A percentile compares a stretch with the other conserved stretches of the same genome.
These are phyloP conservation scores for Candida maltosa DNA, from an alignment of 805 yeast species.

Conservation along the genomic window DNA sequence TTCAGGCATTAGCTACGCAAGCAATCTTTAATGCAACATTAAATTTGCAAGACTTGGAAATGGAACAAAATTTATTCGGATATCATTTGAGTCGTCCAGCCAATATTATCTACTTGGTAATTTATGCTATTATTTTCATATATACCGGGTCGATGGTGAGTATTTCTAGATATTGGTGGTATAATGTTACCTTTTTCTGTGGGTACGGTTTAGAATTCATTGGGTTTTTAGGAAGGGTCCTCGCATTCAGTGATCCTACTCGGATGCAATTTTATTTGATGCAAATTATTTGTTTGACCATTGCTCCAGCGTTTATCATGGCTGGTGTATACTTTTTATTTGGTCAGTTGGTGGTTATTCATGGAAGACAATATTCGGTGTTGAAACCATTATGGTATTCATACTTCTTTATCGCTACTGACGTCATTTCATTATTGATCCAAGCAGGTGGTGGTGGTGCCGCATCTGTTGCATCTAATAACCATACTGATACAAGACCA, in stretches of 20 bases:
- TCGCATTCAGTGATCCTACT: conserved; percentile 22
- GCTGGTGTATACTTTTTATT: conserved; percentile 39
- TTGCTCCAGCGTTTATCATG: conserved; percentile 43
- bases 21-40: conserved; percentile 30
- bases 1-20: conserved; percentile 26
- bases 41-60: conserved; percentile 25
- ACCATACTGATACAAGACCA: conserved; percentile 19
- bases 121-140: conserved; percentile 22
- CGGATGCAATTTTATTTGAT: conserved; percentile 20
- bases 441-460: conserved; percentile 39
- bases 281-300: conserved; percentile 34
- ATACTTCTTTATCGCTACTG: conserved; percentile 36
- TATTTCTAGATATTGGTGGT: conserved; percentile 38
- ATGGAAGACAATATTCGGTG: conserved; percentile 34
- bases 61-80: conserved; percentile 26
- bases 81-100: conserved; percentile 24
- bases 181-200: conserved; percentile 31
- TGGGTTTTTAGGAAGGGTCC: conserved; percentile 37
- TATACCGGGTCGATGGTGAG: conserved; percentile 24
- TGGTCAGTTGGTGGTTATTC: conserved; percentile 37
- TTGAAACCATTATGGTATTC: conserved; percentile 44
- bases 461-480: conserved; percentile 25
- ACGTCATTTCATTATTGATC: conserved; percentile 32
- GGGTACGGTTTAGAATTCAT: conserved; percentile 34
- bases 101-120: conserved; percentile 27